Percentiles rank a stretch among this genome's conserved stretches.
phyloP scores from a whole-genome alignment of 768 basidiomycete genomes.

The Boletus vinaceobasis region DNA sequence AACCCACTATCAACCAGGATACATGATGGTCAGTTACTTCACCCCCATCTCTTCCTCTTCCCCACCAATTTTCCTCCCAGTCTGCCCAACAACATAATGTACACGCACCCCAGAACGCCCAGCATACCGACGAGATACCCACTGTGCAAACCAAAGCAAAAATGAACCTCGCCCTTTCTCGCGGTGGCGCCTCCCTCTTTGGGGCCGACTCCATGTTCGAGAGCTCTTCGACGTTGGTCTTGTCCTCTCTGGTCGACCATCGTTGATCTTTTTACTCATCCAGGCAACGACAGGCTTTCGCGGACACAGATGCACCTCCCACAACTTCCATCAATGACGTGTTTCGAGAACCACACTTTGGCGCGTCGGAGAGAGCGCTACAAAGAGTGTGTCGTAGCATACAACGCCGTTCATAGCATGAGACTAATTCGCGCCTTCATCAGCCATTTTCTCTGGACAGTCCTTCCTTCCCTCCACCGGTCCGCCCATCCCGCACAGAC shows the following conservation, averaged over 20 bases:
- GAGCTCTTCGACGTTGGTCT: slow-evolving; percentile 40
- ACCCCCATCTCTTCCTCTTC: not conserved
- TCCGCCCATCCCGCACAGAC: slow-evolving; percentile 21
- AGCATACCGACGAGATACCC: slow-evolving; percentile 70
- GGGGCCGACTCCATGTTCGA: slow-evolving; percentile 86
- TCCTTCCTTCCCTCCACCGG: slow-evolving; percentile 11
- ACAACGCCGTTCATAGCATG: no score
- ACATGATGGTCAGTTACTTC: slow-evolving; percentile 61
- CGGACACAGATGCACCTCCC: slow-evolving; percentile 81
- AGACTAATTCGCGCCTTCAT: not conserved
- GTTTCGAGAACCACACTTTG: slow-evolving; percentile 47
- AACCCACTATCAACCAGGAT: slow-evolving; percentile 77
- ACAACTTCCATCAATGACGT: slow-evolving; percentile 74
- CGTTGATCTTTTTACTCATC: slow-evolving; percentile 6
- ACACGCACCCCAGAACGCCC: slow-evolving; percentile 49
- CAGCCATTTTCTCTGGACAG: slow-evolving; percentile 24
- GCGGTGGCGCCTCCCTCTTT: slow-evolving; percentile 66
- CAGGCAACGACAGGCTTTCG: slow-evolving; percentile 58
- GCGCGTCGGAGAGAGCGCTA: slow-evolving; percentile 24
- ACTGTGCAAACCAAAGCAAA: slow-evolving; percentile 79
- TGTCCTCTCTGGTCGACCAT: not conserved
- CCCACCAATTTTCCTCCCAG: slow-evolving; percentile 30
- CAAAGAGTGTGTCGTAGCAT: slow-evolving; percentile 18
- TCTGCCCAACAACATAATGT: slow-evolving; percentile 64
- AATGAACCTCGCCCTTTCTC: slow-evolving; percentile 64